These are phyloP conservation scores for Microbotryomycetes sp. DNA, from an alignment of 1,284 basidiomycete genomes.

Conservation along the genomic window DNA sequence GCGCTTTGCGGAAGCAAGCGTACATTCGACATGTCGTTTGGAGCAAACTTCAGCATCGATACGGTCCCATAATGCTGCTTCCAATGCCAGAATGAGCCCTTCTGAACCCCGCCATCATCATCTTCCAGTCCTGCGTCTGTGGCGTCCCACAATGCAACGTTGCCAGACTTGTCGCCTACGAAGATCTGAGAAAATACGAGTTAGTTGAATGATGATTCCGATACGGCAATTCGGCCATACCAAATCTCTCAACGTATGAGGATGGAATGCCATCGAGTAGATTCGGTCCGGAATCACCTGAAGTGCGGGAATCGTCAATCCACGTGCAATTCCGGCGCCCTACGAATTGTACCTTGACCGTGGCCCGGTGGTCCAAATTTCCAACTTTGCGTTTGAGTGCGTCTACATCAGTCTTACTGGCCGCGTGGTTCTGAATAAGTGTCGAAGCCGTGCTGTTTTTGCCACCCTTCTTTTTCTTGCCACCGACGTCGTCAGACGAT, in stretches of 20 bases:
- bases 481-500: neutral
- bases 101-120: slow-evolving; percentile 11
- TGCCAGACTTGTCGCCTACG: slow-evolving; percentile 45
- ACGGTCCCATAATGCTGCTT: slow-evolving; percentile 38
- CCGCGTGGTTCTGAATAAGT: too few relatives aligned
- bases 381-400: neutral
- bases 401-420: neutral
- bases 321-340: neutral
- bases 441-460: too few relatives aligned
- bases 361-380: neutral
- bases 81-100: slow-evolving; percentile 42
- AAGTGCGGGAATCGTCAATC: neutral
- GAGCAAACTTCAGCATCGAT: slow-evolving; percentile 18
- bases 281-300: slow-evolving; percentile 44
- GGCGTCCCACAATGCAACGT: slow-evolving; percentile 43
- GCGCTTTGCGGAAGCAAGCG: too few relatives aligned
- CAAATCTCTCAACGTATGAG: slow-evolving; percentile 42
- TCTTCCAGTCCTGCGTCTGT: slow-evolving; percentile 21
- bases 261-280: slow-evolving; percentile 46
- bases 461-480: neutral
- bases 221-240: neutral
- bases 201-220: too few relatives aligned
- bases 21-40: slow-evolving; percentile 3
- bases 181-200: slow-evolving; percentile 34
- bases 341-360: neutral